Evolutionary conservation across 768 basidiomycete species (phyloP).

Genomic region (Lyophyllum atratum): DNA sequence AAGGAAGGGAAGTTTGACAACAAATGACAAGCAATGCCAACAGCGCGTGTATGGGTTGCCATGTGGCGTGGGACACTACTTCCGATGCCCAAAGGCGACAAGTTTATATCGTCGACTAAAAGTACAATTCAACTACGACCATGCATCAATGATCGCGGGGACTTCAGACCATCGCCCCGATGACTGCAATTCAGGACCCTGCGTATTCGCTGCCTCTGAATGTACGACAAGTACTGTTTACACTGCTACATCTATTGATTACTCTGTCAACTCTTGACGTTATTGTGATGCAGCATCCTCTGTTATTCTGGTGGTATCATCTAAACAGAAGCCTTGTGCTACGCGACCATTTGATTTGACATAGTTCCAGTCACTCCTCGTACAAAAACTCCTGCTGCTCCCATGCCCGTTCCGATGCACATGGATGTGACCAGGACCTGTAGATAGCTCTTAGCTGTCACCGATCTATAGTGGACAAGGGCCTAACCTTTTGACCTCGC

Average conservation of each 20-base stretch:
- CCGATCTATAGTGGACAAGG: not conserved
- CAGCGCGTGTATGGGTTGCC: conserved; percentile 2
- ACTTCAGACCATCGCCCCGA: too few species aligned
- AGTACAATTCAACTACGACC: too few species aligned
- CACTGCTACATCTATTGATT: too few species aligned
- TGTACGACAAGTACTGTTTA: too few species aligned
- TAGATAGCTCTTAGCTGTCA: conserved; percentile 2
- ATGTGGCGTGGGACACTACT: conserved; percentile 1
- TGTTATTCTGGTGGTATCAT: not conserved
- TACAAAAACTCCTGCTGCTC: conserved; percentile 79
- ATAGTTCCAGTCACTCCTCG: conserved; percentile 48
- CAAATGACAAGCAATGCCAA: not conserved
- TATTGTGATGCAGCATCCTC: too few species aligned
- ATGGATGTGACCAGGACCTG: conserved; percentile 85
- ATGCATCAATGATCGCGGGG: too few species aligned
- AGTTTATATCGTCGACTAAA: too few species aligned
- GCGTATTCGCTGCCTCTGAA: too few species aligned
- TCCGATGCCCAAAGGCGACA: too few species aligned
- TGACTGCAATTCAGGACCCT: too few species aligned
- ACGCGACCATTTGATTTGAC: not conserved
- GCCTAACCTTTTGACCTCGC: conserved; percentile 61
- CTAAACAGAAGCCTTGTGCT: not conserved
- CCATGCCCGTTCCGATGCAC: conserved; percentile 93
- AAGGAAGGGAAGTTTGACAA: not conserved
- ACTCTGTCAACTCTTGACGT: too few species aligned